Base-by-base conservation (phyloP, 1,139 yeast genomes). In the Arxiozyma slooffiae region DNA sequence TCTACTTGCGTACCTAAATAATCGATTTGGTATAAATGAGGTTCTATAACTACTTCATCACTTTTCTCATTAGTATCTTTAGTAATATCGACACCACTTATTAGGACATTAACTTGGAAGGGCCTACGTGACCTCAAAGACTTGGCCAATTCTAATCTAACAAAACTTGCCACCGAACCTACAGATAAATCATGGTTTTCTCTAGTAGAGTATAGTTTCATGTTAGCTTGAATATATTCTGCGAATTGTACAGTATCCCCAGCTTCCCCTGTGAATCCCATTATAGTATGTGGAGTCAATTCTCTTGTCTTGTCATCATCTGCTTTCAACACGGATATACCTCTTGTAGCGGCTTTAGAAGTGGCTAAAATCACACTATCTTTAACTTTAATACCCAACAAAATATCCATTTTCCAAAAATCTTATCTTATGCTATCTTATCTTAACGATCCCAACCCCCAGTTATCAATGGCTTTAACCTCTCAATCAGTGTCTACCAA, bases 171-270 rank as follows among this genome's bases (percentile, higher is more conserved):
- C 51, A 89, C 83, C 8, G 96, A 96, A 57, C 80, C 71, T 22
- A 95, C 90, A 34, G 85, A 77, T 67, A 92, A 76, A 63, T 89
- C 97, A 55, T 76, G 74, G 57, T 84, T 83, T 66, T 92, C 94
- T 62, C 97, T 79, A 77, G 89, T 88, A 50, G 88, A 81, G 66
- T 86, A 84, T 56, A 92, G 76, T 68, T 87, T 95, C 59, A 89
- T 80, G 66, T 94, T 92, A 48, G 97, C 98, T 67, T 87, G 95
- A 55, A 89, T 79, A 65, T 82, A 87, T 66, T 92, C 97, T 43
- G 96, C 95, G 71, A 92, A 90, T 67, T 92, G 95, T n/a, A 86
- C 90, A 16, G 97, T 87, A 67, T 92, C 99, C 53, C 98, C 98
- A 4, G 97, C 78, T 67, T 92, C 98, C 51, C 99, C 99, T 4